Base-by-base conservation (phyloP, 2,329 filamentous ascomycete species). In the Neofusicoccum sp. region DNA sequence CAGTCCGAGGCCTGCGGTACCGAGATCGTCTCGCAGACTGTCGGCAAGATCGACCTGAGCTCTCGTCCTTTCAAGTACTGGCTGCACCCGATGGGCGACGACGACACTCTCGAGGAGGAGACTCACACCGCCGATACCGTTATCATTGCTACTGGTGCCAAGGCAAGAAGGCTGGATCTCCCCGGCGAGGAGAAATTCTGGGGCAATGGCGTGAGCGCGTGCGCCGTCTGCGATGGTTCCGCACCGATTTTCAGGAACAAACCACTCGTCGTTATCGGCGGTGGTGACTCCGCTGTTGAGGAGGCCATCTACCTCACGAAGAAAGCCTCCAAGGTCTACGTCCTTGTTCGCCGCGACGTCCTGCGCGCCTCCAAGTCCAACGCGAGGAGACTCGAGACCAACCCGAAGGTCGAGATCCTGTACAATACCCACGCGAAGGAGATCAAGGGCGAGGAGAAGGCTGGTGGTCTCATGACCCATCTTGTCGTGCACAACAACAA, bases 211-310 rank as follows among this genome's bases (percentile, higher is more conserved):
- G 91, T 99, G 73, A 95, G 89, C 57, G 95, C 95, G 53, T 99
- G 95, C 78, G 95, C 95, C 34, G 95, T 99, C 51, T 99, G 95
- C 79, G 95, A 99, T 73, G 95, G 95, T 65, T 95, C 93, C 53
- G 89, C 98, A 48, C 95, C 95, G 63, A 97, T 99, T 76, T 99
- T 96, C 87, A 86, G 93, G 69, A 91, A 97, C 78, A 96, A 96
- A 84, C 93, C 90, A 7, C 83, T 99, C 60, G 91, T 93, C 41
- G 95, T 99, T 53, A 97, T 99, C 65, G 95, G 95, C 65, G 96
- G 95, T 65, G 95, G 95, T 70, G 95, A 99, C 79, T 96, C 91
- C 14, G 95, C 95, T 16, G 95, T 96, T 30, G 96, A 99, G 79
- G 95, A 99, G 84, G 92, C 93, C 61, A 89, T 96, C 69, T 99